These are phyloP conservation scores for Chaetothyriales sp. DNA, from an alignment of 2,329 filamentous ascomycete species.

Conservation along the genomic window DNA sequence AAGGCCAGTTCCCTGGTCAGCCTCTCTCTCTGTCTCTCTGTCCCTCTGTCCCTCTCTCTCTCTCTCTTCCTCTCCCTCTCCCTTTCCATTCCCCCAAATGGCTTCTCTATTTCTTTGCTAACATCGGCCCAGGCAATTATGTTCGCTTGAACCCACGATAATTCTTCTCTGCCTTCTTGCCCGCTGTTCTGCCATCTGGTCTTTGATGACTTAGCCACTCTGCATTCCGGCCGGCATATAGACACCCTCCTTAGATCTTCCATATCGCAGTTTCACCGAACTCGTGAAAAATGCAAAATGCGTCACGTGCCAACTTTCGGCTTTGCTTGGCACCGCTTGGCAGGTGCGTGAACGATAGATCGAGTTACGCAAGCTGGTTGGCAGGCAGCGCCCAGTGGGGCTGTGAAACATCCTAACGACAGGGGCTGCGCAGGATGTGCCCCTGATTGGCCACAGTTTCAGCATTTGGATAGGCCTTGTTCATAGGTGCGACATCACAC, in stretches of 20 bases:
- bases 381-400: too few relatives aligned
- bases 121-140: constrained; percentile 24
- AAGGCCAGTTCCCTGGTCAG: constrained; percentile 90
- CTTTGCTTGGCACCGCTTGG: too few relatives aligned
- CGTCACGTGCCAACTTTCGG: background rate
- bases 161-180: constrained; percentile 26
- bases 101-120: background rate
- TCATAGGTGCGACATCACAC: background rate
- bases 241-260: background rate
- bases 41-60: background rate
- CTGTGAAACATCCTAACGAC: background rate
- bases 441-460: background rate
- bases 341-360: background rate
- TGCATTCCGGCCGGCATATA: background rate
- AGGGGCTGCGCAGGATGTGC: background rate
- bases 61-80: background rate
- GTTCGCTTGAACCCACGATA: constrained; percentile 24
- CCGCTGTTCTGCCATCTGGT: background rate
- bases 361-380: background rate
- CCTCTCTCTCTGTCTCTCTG: constrained; percentile 6
- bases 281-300: background rate
- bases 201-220: background rate
- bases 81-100: background rate
- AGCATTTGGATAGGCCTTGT: background rate
- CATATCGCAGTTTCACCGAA: background rate